Conservation (phyloP, 805 yeast genomes). For the Metschnikowia picachoensis region DNA sequence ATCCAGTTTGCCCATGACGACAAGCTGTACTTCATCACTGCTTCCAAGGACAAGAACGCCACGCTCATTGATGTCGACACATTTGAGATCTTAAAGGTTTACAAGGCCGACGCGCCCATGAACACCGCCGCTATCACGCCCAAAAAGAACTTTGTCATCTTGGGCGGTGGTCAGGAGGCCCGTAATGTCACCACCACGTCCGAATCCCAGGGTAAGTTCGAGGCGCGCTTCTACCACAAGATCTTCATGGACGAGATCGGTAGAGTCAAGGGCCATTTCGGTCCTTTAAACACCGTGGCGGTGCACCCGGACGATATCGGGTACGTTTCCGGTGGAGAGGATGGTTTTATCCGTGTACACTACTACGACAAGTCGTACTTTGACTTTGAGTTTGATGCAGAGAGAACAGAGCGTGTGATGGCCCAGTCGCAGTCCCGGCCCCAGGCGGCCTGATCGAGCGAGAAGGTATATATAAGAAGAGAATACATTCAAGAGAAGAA, state of each 20-base stretch:
- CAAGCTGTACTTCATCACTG: slow-evolving; percentile 82
- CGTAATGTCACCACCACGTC: slow-evolving; percentile 97
- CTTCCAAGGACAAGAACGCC: slow-evolving; percentile 89
- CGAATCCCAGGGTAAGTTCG: slow-evolving; percentile 90
- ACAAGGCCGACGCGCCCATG: slow-evolving; percentile 86
- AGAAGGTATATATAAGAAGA: not conserved
- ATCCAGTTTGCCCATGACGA: slow-evolving; percentile 81
- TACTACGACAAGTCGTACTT: slow-evolving; percentile 88
- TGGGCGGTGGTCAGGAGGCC: slow-evolving; percentile 99
- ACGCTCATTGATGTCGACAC: slow-evolving; percentile 73
- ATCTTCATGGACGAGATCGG: slow-evolving; percentile 95
- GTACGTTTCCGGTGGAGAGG: slow-evolving; percentile 98
- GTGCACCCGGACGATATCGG: slow-evolving; percentile 92
- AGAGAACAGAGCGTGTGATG: slow-evolving; percentile 63
- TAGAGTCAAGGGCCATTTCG: slow-evolving; percentile 97
- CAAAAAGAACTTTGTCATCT: slow-evolving; percentile 80
- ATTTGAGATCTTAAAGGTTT: slow-evolving; percentile 67
- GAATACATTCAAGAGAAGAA: not conserved
- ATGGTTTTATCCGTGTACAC: slow-evolving; percentile 93
- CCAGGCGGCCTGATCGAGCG: not conserved
- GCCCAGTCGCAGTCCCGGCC: slow-evolving; percentile 21
- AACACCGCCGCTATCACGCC: slow-evolving; percentile 96
- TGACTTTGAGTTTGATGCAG: slow-evolving; percentile 85
- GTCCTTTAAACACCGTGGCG: slow-evolving; percentile 93
- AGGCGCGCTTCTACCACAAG: slow-evolving; percentile 93